These are phyloP conservation scores for Eutypa lata DNA, from an alignment of 2,329 filamentous ascomycete species.

Conservation along the genomic window DNA sequence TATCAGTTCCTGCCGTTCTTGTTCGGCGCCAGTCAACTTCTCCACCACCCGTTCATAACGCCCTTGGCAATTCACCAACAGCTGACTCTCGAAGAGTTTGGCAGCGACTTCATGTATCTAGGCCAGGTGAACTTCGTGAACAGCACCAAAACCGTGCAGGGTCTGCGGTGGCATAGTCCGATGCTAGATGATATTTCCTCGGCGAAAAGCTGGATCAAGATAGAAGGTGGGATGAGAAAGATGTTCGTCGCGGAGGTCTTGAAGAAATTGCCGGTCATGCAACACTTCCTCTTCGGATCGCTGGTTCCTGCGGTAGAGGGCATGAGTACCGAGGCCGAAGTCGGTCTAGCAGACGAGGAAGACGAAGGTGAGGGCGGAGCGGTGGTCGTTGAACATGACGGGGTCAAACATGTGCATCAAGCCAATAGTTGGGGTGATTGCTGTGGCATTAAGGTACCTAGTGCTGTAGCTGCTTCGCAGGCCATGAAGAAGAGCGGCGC, in stretches of 20 bases:
- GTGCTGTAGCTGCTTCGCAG: conserved; percentile 84
- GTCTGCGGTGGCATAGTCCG: conserved; percentile 90
- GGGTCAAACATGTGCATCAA: conserved; percentile 68
- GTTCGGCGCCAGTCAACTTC: conserved; percentile 86
- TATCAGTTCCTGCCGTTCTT: conserved; percentile 97
- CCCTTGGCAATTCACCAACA: conserved; percentile 82
- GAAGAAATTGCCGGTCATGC: conserved; percentile 94
- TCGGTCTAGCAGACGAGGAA: conserved; percentile 42
- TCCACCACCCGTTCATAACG: conserved; percentile 78
- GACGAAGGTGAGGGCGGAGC: conserved; percentile 54
- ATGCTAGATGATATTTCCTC: conserved; percentile 98
- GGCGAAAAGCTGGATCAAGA: conserved; percentile 85
- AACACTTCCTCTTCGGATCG: conserved; percentile 93
- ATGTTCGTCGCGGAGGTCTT: conserved; percentile 96
- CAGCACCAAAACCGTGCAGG: conserved; percentile 92
- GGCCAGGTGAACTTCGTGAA: conserved; percentile 94
- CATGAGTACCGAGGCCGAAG: conserved; percentile 68
- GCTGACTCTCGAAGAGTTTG: conserved; percentile 82
- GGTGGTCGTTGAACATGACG: conserved; percentile 60
- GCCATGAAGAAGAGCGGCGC: conserved; percentile 76
- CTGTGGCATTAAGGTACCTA: conserved; percentile 96
- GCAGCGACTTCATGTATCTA: conserved; percentile 81
- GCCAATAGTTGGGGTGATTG: conserved; percentile 86
- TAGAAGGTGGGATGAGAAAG: conserved; percentile 90
- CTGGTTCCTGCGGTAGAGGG: conserved; percentile 75